Evolutionary conservation across 345 rosid species (phyloP).

Genomic region (Boechera divaricarpa): DNA sequence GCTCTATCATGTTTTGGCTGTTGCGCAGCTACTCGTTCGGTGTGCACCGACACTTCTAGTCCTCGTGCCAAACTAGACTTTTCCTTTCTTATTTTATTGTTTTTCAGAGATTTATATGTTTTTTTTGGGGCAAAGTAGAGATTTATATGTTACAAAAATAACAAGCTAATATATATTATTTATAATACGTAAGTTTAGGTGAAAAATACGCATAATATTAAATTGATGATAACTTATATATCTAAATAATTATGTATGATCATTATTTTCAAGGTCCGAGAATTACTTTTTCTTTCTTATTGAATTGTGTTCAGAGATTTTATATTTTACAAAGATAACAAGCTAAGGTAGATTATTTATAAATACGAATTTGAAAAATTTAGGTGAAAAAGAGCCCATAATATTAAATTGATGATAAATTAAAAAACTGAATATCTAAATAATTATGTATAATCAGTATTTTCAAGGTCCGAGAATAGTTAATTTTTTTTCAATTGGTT

Average conservation of each 20-base stretch:
- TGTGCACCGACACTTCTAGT: constrained; percentile 40
- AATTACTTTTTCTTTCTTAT: too few relatives aligned
- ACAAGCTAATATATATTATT: background rate
- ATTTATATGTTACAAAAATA: background rate
- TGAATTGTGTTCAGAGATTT: too few relatives aligned
- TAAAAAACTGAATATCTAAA: too few relatives aligned
- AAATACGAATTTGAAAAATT: too few relatives aligned
- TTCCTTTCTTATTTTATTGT: background rate
- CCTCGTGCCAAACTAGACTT: constrained; percentile 29
- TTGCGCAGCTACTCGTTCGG: constrained; percentile 26
- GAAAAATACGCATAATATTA: background rate
- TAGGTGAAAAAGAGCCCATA: too few relatives aligned
- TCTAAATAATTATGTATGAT: background rate
- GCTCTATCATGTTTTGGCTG: constrained; percentile 26
- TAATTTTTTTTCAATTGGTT: too few relatives aligned
- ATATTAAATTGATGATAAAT: too few relatives aligned
- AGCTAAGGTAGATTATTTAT: too few relatives aligned
- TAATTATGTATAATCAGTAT: too few relatives aligned
- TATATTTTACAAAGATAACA: too few relatives aligned
- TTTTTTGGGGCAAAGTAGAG: too few relatives aligned
- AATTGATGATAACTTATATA: background rate
- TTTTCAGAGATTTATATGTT: background rate
- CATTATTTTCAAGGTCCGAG: background rate
- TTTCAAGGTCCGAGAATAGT: too few relatives aligned
- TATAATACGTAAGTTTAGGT: background rate